Evolutionary conservation across 495 filamentous ascomycete genomes (phyloP).

Genomic region (Pyronema domesticum): DNA sequence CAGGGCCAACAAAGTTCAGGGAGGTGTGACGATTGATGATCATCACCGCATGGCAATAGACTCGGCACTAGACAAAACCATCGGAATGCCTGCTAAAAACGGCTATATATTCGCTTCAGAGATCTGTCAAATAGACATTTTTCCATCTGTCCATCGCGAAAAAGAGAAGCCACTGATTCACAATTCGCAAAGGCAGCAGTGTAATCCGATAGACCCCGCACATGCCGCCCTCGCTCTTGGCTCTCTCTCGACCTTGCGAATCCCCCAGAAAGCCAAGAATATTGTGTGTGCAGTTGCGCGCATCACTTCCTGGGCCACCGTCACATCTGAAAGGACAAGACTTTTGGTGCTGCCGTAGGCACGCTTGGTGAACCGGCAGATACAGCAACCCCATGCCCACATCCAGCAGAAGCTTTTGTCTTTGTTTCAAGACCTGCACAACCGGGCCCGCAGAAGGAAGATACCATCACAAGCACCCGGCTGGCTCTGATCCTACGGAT

Average conservation of each 20-base stretch:
- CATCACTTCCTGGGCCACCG: not conserved
- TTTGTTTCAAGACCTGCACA: not conserved
- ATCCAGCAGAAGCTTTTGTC: not conserved
- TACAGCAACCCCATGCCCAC: not conserved
- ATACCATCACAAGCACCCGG: not conserved
- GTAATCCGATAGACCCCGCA: not conserved
- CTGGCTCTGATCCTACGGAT: not conserved
- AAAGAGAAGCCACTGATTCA: not conserved
- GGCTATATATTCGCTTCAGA: not conserved
- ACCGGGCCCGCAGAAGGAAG: not conserved
- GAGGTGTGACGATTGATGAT: too few species aligned
- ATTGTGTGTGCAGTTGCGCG: not conserved
- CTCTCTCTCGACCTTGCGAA: not conserved
- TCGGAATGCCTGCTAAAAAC: too few species aligned
- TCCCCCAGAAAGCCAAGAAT: not conserved
- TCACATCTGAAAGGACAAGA: not conserved
- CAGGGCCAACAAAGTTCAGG: too few species aligned
- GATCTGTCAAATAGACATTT: not conserved
- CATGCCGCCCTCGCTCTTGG: too few species aligned
- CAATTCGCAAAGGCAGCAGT: not conserved
- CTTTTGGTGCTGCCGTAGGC: not conserved
- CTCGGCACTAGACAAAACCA: too few species aligned
- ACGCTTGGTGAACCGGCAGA: not conserved
- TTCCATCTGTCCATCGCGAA: not conserved
- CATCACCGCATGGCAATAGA: too few species aligned